A percentile compares a stretch with the other conserved stretches of the same genome.
These are phyloP conservation scores for Thuidium tamariscinum DNA, from an alignment of 225 moss, liverwort and hornwort genomes.

Conservation along the genomic window DNA sequence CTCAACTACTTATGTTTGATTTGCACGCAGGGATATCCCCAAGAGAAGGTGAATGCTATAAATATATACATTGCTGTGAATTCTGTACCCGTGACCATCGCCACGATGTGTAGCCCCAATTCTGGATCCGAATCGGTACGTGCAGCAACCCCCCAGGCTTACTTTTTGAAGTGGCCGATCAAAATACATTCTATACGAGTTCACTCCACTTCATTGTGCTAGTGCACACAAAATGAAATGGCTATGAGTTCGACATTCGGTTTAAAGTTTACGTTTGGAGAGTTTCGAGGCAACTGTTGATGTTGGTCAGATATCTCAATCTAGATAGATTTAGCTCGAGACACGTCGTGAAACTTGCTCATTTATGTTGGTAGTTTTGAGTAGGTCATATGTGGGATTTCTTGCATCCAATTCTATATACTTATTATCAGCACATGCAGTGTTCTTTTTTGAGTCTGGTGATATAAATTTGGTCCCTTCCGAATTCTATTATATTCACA, in stretches of 20 bases:
- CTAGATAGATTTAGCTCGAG: neutral
- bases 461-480: too few relatives aligned
- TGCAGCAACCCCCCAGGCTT: neutral
- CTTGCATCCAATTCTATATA: neutral
- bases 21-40: slow-evolving; percentile 3
- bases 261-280: neutral
- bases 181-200: neutral
- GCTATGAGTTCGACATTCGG: neutral
- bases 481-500: neutral
- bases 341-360: neutral
- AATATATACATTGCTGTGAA: neutral
- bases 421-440: neutral
- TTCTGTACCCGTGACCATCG: neutral
- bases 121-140: slow-evolving; percentile 7
- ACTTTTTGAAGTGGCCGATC: neutral
- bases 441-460: neutral
- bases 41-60: neutral
- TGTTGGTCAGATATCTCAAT: neutral
- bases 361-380: neutral
- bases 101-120: slow-evolving; percentile 13
- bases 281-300: neutral
- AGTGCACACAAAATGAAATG: neutral
- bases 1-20: neutral
- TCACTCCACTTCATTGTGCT: neutral
- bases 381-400: neutral